A percentile compares a stretch with the other conserved stretches of the same genome.
Conservation (phyloP, 805 yeast genomes). For the Brettanomyces nanus region DNA sequence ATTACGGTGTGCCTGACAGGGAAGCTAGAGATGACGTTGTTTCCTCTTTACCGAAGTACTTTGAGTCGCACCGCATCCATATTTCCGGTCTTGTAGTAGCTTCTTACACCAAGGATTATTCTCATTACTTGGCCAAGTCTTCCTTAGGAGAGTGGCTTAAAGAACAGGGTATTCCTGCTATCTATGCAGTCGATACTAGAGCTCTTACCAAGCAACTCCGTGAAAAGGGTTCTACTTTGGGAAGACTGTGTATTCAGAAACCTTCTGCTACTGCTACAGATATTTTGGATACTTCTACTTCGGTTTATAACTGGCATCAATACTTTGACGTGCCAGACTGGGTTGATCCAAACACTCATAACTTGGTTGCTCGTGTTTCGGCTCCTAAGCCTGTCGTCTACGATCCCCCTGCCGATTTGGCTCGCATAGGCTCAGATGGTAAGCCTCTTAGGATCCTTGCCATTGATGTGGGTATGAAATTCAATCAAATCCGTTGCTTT, state of each 20-base stretch:
- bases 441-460: conserved; percentile 77
- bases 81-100: conserved; percentile 96
- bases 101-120: conserved; percentile 91
- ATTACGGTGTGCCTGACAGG: conserved; percentile 98
- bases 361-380: conserved; percentile 89
- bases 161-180: conserved; percentile 87
- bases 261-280: background rate
- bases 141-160: conserved; percentile 92
- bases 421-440: conserved; percentile 59
- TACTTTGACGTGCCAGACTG: conserved; percentile 74
- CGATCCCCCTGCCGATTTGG: conserved; percentile 49
- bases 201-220: conserved; percentile 88
- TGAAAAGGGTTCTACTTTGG: conserved; percentile 86
- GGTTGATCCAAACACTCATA: conserved; percentile 86
- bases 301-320: conserved; percentile 38
- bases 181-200: conserved; percentile 97
- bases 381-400: conserved; percentile 67
- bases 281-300: background rate
- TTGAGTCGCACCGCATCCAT: conserved; percentile 88
- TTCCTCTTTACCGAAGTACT: conserved; percentile 76
- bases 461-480: conserved; percentile 96
- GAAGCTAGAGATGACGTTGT: conserved; percentile 64
- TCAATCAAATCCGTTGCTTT: conserved; percentile 94
- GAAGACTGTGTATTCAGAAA: conserved; percentile 69
- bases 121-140: conserved; percentile 88